Conservation (phyloP, 1,284 basidiomycete species). For the Ceratobasidium sp. region DNA sequence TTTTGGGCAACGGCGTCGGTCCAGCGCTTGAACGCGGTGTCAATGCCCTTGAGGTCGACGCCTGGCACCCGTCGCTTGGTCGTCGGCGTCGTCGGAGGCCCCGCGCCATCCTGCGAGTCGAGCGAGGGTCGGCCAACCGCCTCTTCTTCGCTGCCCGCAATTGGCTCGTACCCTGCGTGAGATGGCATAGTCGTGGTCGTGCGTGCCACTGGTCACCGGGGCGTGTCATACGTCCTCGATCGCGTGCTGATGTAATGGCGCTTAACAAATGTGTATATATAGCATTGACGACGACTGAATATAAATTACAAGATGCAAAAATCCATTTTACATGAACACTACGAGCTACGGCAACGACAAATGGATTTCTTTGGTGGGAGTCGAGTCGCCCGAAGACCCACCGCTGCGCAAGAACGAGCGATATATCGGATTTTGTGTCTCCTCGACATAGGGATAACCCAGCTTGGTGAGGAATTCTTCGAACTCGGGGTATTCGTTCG, state of each 20-base stretch:
- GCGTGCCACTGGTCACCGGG: conserved; percentile 2
- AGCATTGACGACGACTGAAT: conserved; percentile 10
- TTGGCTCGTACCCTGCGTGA: conserved; percentile 35
- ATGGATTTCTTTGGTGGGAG: background rate
- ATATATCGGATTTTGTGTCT: conserved; percentile 90
- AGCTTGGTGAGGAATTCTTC: conserved; percentile 77
- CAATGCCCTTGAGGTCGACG: conserved; percentile 52
- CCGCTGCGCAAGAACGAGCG: conserved; percentile 65
- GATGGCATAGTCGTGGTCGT: conserved; percentile 32
- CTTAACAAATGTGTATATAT: background rate
- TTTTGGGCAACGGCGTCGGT: conserved; percentile 84
- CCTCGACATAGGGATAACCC: conserved; percentile 90
- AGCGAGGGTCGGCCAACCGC: conserved; percentile 10
- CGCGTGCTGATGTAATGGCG: conserved; percentile 22
- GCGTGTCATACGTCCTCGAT: conserved; percentile 32
- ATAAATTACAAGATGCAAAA: conserved; percentile 24
- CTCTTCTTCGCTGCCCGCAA: conserved; percentile 27
- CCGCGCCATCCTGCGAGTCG: conserved; percentile 27
- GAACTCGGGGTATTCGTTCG: conserved; percentile 69
- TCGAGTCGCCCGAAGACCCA: conserved; percentile 22
- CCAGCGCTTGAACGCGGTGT: conserved; percentile 85
- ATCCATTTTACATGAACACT: conserved; percentile 2
- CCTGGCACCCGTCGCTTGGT: conserved; percentile 10
- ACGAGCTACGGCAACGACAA: conserved; percentile 5
- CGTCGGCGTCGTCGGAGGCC: background rate